Evolutionary conservation across 352 stramenopile species (phyloP), one percentile per base, ranked within the genome.

Genomic region (Phytophthora melonis): DNA sequence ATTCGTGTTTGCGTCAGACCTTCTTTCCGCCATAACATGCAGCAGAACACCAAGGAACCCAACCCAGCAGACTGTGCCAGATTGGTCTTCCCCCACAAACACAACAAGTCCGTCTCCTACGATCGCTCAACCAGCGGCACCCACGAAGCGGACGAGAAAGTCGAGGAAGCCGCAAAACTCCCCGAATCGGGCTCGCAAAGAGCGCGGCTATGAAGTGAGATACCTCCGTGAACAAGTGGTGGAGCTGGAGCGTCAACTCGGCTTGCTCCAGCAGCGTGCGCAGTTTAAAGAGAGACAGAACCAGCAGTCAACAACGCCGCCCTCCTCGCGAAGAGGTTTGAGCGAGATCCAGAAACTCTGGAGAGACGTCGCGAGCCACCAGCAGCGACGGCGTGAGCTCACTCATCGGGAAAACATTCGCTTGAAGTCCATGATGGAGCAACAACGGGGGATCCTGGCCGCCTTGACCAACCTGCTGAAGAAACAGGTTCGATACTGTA

Each of bases 141-240:
- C 10, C 9, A 43, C 9, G 3, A 43, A 43, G 36, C 36, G 36
- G 13, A 45, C 36, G 10, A 45, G 9, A 1, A 50, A 50, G 16
- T 10, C 18, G 14, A 21, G 6, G 18, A 50, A 50, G 18, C 68
- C 71, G 25, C 76, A 77, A 63, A 25, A 36, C 10, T 66, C 72
- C 50, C 66, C 70, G 53, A 77, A 74, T 55, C 64, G 70, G 2
- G 70, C 61, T 47, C 70, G 70, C 7, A 69, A 67, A 13, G 70
- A 77, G 39, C 70, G 63, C 45, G 88, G 88, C 53, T 84, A 92
- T 34, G 87, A 93, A 18, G 71, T 86, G 9, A 68, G 63, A 7
- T 92, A 92, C 66, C 58, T 93, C 8, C 87, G 87, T 49, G 70
- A 89, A 49, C 89, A 90, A 54, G 80, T 80, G 13, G 67, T 83